Evolutionary conservation across 106 monocot species (phyloP).

Genomic region (Phalaenopsis aphrodite): DNA sequence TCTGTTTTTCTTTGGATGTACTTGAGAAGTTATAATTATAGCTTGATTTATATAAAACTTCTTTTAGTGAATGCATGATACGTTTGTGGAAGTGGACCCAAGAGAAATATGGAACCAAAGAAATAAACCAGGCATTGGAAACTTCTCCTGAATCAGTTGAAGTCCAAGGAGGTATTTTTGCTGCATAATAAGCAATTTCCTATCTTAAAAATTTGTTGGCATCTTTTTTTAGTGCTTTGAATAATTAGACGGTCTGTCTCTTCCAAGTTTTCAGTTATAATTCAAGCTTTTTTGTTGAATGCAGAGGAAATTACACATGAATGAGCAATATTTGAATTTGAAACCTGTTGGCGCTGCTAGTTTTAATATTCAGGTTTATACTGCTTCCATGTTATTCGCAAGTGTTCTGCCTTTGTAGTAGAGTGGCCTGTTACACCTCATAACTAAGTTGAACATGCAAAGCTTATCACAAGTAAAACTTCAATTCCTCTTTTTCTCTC

Average conservation of each 20-base stretch:
- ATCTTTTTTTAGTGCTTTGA: neutral
- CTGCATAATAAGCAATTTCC: neutral
- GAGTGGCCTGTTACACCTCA: neutral
- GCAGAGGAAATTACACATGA: neutral
- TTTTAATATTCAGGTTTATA: neutral
- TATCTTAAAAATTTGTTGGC: neutral
- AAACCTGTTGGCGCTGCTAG: neutral
- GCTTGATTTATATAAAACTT: conserved; percentile 6
- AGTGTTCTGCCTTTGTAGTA: neutral
- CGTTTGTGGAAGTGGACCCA: conserved; percentile 84
- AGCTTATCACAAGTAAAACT: neutral
- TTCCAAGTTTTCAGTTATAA: neutral
- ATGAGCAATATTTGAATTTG: neutral
- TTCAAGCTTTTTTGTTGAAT: too few relatives aligned
- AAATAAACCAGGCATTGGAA: conserved; percentile 12
- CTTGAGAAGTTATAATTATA: too few relatives aligned
- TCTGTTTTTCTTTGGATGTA: neutral
- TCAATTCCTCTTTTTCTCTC: neutral
- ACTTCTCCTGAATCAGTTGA: conserved; percentile 8
- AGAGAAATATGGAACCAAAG: conserved; percentile 27
- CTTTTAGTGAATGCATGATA: conserved; percentile 71
- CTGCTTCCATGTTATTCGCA: neutral
- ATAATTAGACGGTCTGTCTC: too few relatives aligned
- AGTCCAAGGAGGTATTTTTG: conserved; percentile 26
- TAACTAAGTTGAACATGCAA: neutral